Evolutionary conservation across 768 basidiomycete genomes (phyloP), one percentile per base, ranked within the genome.

Genomic region (Leccinum arenicola): DNA sequence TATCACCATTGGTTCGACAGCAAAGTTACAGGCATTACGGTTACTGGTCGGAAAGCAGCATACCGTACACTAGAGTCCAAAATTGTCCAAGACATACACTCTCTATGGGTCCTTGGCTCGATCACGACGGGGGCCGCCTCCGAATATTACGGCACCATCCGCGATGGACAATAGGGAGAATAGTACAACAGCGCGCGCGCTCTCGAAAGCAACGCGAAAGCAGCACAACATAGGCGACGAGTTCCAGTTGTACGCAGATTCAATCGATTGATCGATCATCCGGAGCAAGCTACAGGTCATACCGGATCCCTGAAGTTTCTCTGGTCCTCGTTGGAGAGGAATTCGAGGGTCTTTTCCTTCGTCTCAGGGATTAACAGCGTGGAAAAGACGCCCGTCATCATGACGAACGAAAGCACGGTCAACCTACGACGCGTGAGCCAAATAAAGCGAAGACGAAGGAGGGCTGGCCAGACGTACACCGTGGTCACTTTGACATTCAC

Each of bases 281-380:
- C 3, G 21, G 12, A 21, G 38, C 15, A 38, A 38, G 15, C 8
- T 38, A 38, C 36, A 38, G 11, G 11, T 19, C 19, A 21, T 19
- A 17, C 45, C 12, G 21, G 47, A 25, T 29, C 49, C 9, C 49
- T 31, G 31, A 51, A 51, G 9, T 14, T 15, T 12, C n/a, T 6
- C 19, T 61, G 58, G 19, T 36, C 27, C 72, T 91, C 88, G 66
- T 84, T 83, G 2, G 88, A 89, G 19, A 89, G 76, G 7, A 85
- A 83, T 73, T 90, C 88, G 19, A 90, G 77, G 8, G 80, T 69
- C 69, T 67, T 74, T 21, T 75, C 70, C 67, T 82, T 92, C 43
- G 91, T 91, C 76, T 93, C 91, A 48, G 87, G 87, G 14, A 93
- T 68, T 12, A 91, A 79, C 23, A 90, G 76, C 0, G 90, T 91